Evolutionary conservation across 192 early-diverging fungal genomes (phyloP).

Genomic region (Entrophospora sp.): DNA sequence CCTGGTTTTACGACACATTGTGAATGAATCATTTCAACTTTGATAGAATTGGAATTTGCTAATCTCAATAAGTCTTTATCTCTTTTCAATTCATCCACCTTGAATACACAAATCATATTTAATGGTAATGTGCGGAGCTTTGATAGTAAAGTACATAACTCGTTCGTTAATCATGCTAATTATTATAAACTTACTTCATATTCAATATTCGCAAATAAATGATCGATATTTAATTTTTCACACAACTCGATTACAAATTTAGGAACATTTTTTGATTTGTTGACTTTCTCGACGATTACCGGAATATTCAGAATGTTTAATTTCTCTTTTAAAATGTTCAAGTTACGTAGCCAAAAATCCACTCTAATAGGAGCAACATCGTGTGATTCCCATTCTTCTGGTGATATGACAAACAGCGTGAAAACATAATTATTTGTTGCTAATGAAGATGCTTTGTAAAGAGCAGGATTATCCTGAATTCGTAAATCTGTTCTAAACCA

Average conservation of each 20-base stretch:
- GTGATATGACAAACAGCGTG: slow-evolving; percentile 44
- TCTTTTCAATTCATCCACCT: slow-evolving; percentile 37
- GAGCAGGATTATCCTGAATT: slow-evolving; percentile 34
- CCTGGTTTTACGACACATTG: slow-evolving; percentile 50
- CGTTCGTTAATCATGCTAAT: too few relatives aligned
- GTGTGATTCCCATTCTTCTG: slow-evolving; percentile 44
- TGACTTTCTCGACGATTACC: slow-evolving; percentile 36
- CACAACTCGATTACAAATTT: slow-evolving; percentile 26
- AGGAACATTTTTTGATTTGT: slow-evolving; percentile 21
- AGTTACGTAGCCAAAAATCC: slow-evolving; percentile 43
- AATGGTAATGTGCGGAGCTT: too few relatives aligned
- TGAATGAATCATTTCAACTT: slow-evolving; percentile 35
- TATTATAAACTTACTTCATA: slow-evolving; percentile 28
- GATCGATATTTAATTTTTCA: slow-evolving; percentile 22
- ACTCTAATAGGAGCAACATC: slow-evolving; percentile 43
- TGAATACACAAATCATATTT: background rate
- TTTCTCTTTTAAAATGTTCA: slow-evolving; percentile 27
- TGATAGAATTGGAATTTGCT: slow-evolving; percentile 13
- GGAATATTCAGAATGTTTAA: slow-evolving; percentile 35
- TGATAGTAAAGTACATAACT: too few relatives aligned
- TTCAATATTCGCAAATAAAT: slow-evolving; percentile 48
- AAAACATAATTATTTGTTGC: slow-evolving; percentile 23
- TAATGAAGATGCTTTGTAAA: slow-evolving; percentile 23
- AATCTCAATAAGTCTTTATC: slow-evolving; percentile 27
- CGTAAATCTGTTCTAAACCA: slow-evolving; percentile 47